Evolutionary conservation across 495 filamentous ascomycete genomes (phyloP).

Genomic region (Trichoderma asperelloides): DNA sequence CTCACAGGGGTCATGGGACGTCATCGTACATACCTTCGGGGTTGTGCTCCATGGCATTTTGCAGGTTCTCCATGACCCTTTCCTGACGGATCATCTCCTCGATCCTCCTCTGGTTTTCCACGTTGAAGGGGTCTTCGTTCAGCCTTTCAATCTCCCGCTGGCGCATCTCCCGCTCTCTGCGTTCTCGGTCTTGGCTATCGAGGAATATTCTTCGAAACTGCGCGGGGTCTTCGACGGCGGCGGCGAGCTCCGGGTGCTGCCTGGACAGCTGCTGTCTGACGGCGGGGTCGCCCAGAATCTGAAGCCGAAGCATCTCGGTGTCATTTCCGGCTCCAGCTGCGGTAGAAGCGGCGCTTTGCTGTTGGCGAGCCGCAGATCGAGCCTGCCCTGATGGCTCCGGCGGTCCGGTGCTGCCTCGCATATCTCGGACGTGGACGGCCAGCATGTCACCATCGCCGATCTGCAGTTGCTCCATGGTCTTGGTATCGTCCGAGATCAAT

Average conservation of each 20-base stretch:
- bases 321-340: slow-evolving; percentile 43
- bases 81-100: slow-evolving; percentile 95
- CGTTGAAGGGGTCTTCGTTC: slow-evolving; percentile 86
- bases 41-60: slow-evolving; percentile 91
- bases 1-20: slow-evolving; percentile 1
- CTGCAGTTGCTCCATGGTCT: slow-evolving; percentile 71
- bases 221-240: slow-evolving; percentile 66
- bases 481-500: slow-evolving; percentile 63
- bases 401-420: slow-evolving; percentile 33
- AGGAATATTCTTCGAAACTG: slow-evolving; percentile 63
- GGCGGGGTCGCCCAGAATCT: slow-evolving; percentile 70
- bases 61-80: slow-evolving; percentile 84
- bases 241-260: slow-evolving; percentile 64
- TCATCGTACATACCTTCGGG: slow-evolving; percentile 65
- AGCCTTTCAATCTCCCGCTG: slow-evolving; percentile 67
- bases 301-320: slow-evolving; percentile 72
- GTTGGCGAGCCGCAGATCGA: neutral
- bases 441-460: slow-evolving; percentile 91
- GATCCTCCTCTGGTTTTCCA: slow-evolving; percentile 83
- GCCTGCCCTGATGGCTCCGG: slow-evolving; percentile 26
- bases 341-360: slow-evolving; percentile 24
- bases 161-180: slow-evolving; percentile 60
- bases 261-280: slow-evolving; percentile 58
- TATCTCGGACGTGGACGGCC: slow-evolving; percentile 64
- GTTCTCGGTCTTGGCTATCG: slow-evolving; percentile 56